Base-by-base conservation (phyloP, 305 asterid species). In the Fraxinus ornus region DNA sequence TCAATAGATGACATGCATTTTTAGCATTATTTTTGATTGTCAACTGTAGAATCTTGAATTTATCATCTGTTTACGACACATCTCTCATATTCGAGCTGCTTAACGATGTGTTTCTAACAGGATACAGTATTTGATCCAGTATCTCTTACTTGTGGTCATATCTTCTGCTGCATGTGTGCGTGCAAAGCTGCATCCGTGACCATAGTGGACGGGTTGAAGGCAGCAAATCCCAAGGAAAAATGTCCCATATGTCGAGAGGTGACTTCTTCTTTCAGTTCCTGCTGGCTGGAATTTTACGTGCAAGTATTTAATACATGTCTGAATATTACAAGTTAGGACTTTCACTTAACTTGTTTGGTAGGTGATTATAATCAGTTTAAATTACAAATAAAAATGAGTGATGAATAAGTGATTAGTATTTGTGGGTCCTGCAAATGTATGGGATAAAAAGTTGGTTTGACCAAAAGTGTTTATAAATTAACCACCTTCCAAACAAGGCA, bases 161-260 rank as follows among this genome's bases (percentile, higher is more conserved):
- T 93, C 77, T 94, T 94, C 85, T 94, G 99, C 85, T 94, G 90
- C 90, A 83, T 91, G 86, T 95, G 99, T 77, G 97, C 98, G 3
- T 95, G 99, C 88, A 94, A 94, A 87, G 91, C 97, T 76, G 93
- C 90, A 79, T 94, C 98, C 41, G 99, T 95, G 86, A 91, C 91
- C 86, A 78, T 92, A 49, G 94, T 95, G 13, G 98, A 95, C 66
- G 97, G 98, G 32, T 88, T 95, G 13, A 80, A 86, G 83, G 92
- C 90, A 74, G 97, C 97, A 80, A 79, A 44, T 75, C 80, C 81
- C 19, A 80, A 84, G n/a, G 83, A 84, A 85, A 95, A 91, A 84
- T 95, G 98, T 79, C 97, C 99, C 12, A 90, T 95, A 49, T 95
- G 99, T 88, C 95, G 99, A 75, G 97, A 93, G 97, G 99, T 93